phyloP scores from a whole-genome alignment of 371 early-diverging fungal genomes.

The Rhizopus stolonifer region DNA sequence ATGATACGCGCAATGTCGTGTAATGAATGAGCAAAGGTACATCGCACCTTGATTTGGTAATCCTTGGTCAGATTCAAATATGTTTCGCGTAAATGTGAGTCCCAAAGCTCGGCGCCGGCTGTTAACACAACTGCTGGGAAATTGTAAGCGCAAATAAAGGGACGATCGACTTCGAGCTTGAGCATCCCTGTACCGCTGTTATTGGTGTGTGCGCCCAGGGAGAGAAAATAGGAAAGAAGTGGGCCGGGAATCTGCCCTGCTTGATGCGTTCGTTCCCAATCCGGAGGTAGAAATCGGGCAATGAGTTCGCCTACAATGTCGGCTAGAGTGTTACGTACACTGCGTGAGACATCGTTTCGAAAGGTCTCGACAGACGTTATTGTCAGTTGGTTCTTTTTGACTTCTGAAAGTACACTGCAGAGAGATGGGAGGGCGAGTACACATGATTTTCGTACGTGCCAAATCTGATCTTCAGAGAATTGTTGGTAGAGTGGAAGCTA shows the following conservation, averaged over 20 bases:
- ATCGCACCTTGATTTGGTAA: conserved; percentile 58
- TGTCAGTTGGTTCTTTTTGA: conserved; percentile 35
- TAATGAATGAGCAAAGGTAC: conserved; percentile 60
- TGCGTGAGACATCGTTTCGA: conserved; percentile 56
- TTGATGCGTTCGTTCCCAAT: conserved; percentile 45
- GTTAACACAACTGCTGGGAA: conserved; percentile 64
- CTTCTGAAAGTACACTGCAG: conserved; percentile 46
- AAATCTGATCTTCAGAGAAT: conserved; percentile 57
- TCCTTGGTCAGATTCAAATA: conserved; percentile 53
- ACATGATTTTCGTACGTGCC: conserved; percentile 64
- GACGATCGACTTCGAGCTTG: conserved; percentile 55
- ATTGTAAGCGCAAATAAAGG: conserved; percentile 60
- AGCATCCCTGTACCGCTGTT: conserved; percentile 30
- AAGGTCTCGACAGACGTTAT: conserved; percentile 51
- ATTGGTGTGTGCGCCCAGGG: conserved; percentile 33
- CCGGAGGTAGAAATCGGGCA: conserved; percentile 49
- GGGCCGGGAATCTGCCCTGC: conserved; percentile 46
- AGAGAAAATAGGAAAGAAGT: conserved; percentile 44
- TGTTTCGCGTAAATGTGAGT: conserved; percentile 50
- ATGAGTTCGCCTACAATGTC: conserved; percentile 63
- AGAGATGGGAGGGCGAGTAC: conserved; percentile 51
- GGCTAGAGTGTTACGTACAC: conserved; percentile 57
- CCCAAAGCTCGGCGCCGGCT: conserved; percentile 58
- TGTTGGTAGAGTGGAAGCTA: conserved; percentile 51
- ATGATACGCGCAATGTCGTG: conserved; percentile 61